Conservation (phyloP, 176 grass and related monocot genomes). For the Cenchrus purpureus region DNA sequence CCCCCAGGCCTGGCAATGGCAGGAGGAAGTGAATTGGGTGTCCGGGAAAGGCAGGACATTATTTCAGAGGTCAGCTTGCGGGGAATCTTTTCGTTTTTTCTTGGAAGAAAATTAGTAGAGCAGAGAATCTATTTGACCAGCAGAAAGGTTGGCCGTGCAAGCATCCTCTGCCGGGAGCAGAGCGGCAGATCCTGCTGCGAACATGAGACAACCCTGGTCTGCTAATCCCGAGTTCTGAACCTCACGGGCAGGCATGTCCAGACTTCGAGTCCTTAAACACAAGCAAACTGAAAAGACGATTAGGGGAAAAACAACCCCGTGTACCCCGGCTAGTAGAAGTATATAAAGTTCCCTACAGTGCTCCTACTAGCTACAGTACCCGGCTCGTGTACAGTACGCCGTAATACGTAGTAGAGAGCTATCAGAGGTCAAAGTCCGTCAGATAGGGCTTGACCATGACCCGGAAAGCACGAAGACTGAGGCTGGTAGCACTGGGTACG, state of each 20-base stretch:
- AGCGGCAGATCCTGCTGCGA: neutral
- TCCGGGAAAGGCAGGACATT: slow-evolving; percentile 9
- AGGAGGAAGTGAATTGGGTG: neutral
- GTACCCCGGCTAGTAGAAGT: too few species aligned
- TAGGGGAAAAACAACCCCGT: neutral
- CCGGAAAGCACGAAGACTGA: neutral
- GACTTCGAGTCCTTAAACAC: neutral
- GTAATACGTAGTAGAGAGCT: neutral
- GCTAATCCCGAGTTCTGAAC: neutral
- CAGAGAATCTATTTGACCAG: slow-evolving; percentile 24
- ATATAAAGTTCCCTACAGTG: neutral
- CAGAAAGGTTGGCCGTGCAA: slow-evolving; percentile 30
- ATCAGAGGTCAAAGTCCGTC: neutral
- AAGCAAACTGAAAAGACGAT: neutral
- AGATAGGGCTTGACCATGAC: neutral
- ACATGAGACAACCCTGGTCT: neutral
- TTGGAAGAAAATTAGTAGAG: neutral
- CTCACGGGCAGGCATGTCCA: neutral
- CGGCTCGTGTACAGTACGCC: neutral
- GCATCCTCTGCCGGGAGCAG: slow-evolving; percentile 13
- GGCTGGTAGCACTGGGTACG: too few species aligned
- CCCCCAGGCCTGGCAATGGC: neutral
- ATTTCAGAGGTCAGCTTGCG: slow-evolving; percentile 20
- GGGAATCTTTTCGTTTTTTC: neutral
- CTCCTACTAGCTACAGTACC: neutral